Evolutionary conservation across 345 rosid genomes (phyloP).

Genomic region (Dimocarpus longan): DNA sequence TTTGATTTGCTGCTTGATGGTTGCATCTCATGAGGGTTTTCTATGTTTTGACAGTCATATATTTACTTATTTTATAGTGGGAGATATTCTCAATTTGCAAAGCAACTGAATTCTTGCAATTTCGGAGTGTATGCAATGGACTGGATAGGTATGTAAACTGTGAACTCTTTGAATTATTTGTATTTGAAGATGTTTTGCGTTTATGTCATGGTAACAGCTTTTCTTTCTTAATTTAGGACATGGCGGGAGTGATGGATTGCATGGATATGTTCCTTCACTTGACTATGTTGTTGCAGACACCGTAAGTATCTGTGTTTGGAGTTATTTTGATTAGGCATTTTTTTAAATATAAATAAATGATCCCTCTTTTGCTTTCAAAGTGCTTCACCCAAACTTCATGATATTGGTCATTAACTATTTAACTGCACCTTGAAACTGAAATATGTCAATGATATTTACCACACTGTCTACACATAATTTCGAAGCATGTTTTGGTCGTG

Average conservation of each 20-base stretch:
- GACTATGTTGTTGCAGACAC: conserved; percentile 91
- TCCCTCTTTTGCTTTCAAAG: neutral
- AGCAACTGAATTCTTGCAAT: conserved; percentile 66
- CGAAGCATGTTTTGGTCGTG: conserved; percentile 1
- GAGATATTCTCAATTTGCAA: conserved; percentile 88
- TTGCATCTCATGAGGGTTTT: neutral
- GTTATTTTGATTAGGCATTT: neutral
- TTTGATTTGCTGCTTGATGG: neutral
- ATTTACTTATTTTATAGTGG: conserved; percentile 49
- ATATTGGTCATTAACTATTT: neutral
- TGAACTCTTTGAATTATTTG: neutral
- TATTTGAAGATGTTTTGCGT: conserved; percentile 1
- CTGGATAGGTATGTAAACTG: conserved; percentile 69
- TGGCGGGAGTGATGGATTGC: conserved; percentile 99
- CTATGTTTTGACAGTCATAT: neutral
- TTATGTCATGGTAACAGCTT: conserved; percentile 3
- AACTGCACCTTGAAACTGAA: conserved; percentile 18
- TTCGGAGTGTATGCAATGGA: conserved; percentile 95
- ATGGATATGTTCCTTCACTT: conserved; percentile 97
- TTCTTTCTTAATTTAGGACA: conserved; percentile 58
- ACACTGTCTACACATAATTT: neutral
- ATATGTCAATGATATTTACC: neutral
- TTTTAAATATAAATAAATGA: neutral
- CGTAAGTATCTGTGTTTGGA: conserved; percentile 39
- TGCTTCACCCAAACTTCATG: neutral